Base-by-base conservation (phyloP, 2,329 filamentous ascomycete species). In the Sarocladium brachiariae region DNA sequence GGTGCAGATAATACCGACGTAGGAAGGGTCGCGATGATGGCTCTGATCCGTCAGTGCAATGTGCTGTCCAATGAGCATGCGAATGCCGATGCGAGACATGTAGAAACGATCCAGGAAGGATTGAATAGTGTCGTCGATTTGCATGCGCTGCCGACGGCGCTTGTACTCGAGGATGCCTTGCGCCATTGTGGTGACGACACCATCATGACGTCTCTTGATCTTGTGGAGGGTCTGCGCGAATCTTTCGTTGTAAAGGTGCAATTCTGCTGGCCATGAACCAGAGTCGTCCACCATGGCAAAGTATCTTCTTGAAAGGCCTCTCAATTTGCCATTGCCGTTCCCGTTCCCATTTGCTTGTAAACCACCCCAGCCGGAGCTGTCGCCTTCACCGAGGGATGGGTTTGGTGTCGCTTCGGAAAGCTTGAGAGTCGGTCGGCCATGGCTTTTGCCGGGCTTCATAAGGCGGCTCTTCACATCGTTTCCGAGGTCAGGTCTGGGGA, bases 161-260 rank as follows among this genome's bases (percentile, higher is more conserved):
- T 99, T 99, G 77, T 95, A 99, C 71, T 99, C 93, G 53, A 97
- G 79, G 58, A 99, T 96, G 53, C 93, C 93, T 70, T 99, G 92
- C 5, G 93, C 93, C 70, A 99, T 93, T 7, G 93, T 99, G 16
- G 93, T 99, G 46, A 99, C 93, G 55, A 99, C 93, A 61, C 92
- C 85, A 68, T 99, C 93, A 71, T 99, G 93, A 63, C 93, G 80
- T 67, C 91, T 78, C 76, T 99, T 99, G 73, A 99, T 97, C 59
- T 86, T 86, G 66, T 97, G 87, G 41, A 99, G 76, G 3, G 88
- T 89, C 67, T 91, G 83, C 45, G 90, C 83, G 63, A 99, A 97
- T 61, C 84, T 83, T 62, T 86, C 86, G 70, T 99, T 99, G 76
- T 96, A 97, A 55, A 95, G 86, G 57, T 91, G 84, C 50, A 99